Evolutionary conservation across 805 yeast genomes (phyloP), one percentile per base, ranked within the genome.

Genomic region (Candida pini): DNA sequence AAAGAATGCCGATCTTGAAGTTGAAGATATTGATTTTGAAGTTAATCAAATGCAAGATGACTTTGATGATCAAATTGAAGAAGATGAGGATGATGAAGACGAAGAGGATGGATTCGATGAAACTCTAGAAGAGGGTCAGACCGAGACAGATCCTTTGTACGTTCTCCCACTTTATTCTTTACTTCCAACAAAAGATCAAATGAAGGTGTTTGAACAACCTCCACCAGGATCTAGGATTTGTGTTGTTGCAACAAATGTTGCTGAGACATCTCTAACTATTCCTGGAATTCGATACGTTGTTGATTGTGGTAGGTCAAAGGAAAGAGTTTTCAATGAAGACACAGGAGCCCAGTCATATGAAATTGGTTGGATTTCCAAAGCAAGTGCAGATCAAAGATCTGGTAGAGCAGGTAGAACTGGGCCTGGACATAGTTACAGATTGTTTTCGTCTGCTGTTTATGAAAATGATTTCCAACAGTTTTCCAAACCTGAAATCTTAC

Each of bases 361-460:
- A 51, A 71, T 92, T 32, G 82, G 76, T 36, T 92, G 97, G 97
- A 69, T 89, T 4, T 82, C 95, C 30, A 88, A 92, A 50, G 99
- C 99, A 2, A 82, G 95, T 39, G 90, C 97, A 0, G 92, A 78
- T 46, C 99, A 92, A 66, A 73, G 99, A 64, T 64, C 94, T 14
- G 97, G 97, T 54, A 79, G 97, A 68, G 97, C 97, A 33, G 97
- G 97, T 55, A 81, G 97, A 71, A 89, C 96, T 1, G 98, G 97
- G 0, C 97, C 98, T 0, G 99, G 99, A 39, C 97, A 92, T 53
- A 86, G 96, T 56, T 92, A 92, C 56, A 67, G 98, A 40, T 59
- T 92, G 10, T 92, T 70, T 51, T 90, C 97, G 0, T 89, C 97
- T 12, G 98, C 98, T 2, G 83, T 94, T 6, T 92, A 68, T 56